Evolutionary conservation across 176 grass and related monocot species (phyloP).

Genomic region (Alloteropsis semialata): DNA sequence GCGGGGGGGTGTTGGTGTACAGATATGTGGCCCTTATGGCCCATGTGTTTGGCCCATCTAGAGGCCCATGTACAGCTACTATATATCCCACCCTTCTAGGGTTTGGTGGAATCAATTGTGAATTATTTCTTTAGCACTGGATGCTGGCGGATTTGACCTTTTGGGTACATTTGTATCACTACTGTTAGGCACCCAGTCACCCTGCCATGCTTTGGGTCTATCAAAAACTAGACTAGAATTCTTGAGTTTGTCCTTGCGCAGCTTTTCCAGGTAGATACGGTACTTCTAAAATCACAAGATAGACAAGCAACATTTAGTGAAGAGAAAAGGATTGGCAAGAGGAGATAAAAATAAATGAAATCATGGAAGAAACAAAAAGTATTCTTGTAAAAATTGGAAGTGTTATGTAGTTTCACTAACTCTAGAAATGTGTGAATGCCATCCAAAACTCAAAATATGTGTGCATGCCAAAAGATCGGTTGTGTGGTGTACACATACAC

Average conservation of each 20-base stretch:
- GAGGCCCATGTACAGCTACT: too few species aligned
- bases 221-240: neutral
- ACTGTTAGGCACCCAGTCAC: neutral
- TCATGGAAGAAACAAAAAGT: constrained; percentile 2
- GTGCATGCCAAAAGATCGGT: neutral
- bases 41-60: too few species aligned
- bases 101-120: too few species aligned
- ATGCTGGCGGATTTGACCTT: too few species aligned
- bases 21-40: too few species aligned
- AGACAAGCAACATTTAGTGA: neutral
- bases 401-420: neutral
- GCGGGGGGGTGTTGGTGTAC: too few species aligned
- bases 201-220: neutral
- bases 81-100: too few species aligned
- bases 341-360: neutral
- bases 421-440: neutral
- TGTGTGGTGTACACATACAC: neutral
- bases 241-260: neutral
- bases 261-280: constrained; percentile 38
- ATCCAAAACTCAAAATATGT: neutral
- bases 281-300: constrained; percentile 62
- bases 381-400: neutral
- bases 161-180: neutral
- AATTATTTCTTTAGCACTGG: too few species aligned
- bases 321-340: neutral